Evolutionary conservation across 148 eudicot genomes (phyloP).

Genomic region (Chenopodium album): DNA sequence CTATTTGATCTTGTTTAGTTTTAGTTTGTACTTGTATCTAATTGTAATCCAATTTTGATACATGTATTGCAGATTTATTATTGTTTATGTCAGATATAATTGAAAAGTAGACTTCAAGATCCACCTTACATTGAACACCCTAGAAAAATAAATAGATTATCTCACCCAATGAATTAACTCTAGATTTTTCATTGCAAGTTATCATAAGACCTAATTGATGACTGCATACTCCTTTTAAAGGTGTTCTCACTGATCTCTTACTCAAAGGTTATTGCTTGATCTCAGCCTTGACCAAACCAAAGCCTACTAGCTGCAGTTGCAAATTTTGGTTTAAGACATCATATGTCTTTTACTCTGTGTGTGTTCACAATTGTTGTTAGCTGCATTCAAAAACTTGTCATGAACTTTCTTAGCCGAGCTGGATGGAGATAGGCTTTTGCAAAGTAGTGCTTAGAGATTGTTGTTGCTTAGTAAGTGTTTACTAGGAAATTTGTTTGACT

Average conservation of each 20-base stretch:
- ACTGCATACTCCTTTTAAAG: not conserved
- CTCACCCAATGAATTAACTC: not conserved
- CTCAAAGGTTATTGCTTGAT: not conserved
- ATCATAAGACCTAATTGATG: not conserved
- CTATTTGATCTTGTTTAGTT: not conserved
- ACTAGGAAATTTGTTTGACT: not conserved
- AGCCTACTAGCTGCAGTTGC: not conserved
- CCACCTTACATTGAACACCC: not conserved
- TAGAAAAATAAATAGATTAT: slow-evolving; percentile 1
- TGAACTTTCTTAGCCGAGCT: not conserved
- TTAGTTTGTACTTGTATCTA: no score
- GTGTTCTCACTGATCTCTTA: not conserved
- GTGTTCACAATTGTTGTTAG: not conserved
- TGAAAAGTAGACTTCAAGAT: not conserved
- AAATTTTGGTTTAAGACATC: not conserved
- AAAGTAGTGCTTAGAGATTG: not conserved
- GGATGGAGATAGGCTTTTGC: not conserved
- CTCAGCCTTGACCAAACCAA: not conserved
- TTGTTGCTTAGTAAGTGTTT: not conserved
- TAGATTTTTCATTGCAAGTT: not conserved
- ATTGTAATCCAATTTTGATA: not conserved
- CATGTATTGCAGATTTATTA: not conserved
- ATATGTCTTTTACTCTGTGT: not conserved
- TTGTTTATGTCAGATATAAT: not conserved
- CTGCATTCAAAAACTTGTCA: not conserved